Evolutionary conservation across 768 basidiomycete species (phyloP).

Genomic region (Leucocoprinus sp.): DNA sequence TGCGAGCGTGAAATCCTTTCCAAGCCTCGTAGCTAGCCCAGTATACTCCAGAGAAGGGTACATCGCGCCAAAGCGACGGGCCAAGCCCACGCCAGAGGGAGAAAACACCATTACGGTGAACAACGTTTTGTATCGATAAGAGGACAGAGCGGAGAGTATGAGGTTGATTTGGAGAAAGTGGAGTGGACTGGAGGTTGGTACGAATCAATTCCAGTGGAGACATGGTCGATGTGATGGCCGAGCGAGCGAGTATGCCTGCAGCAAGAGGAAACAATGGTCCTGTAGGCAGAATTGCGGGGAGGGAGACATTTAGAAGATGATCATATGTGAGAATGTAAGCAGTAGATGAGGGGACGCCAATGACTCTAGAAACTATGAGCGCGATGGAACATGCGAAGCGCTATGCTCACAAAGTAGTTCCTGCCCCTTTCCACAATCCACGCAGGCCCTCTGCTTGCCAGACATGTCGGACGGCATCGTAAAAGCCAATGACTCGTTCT

Average conservation of each 20-base stretch:
- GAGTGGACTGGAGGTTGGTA: slow-evolving; percentile 89
- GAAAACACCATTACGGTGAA: slow-evolving; percentile 52
- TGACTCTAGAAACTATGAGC: slow-evolving; percentile 43
- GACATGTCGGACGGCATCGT: slow-evolving; percentile 76
- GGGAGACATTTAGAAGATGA: slow-evolving; percentile 57
- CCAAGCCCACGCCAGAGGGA: slow-evolving; percentile 89
- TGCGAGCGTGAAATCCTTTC: slow-evolving; percentile 53
- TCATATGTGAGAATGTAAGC: slow-evolving; percentile 96
- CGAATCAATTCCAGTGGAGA: slow-evolving; percentile 92
- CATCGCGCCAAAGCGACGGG: slow-evolving; percentile 92
- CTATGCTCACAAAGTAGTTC: slow-evolving; percentile 73
- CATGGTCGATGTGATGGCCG: slow-evolving; percentile 64
- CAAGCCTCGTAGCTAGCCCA: slow-evolving; percentile 92
- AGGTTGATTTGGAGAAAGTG: slow-evolving; percentile 57
- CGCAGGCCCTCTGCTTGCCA: slow-evolving; percentile 71
- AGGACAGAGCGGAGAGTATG: slow-evolving; percentile 75
- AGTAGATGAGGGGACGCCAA: slow-evolving; percentile 88
- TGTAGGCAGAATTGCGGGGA: slow-evolving; percentile 54
- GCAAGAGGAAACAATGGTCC: slow-evolving; percentile 55
- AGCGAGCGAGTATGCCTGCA: slow-evolving; percentile 79
- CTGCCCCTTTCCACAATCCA: slow-evolving; percentile 93
- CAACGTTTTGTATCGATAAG: slow-evolving; percentile 47
- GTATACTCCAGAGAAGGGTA: slow-evolving; percentile 94
- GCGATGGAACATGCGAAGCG: background rate
- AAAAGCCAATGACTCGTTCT: slow-evolving; percentile 77